Evolutionary conservation across 1,284 basidiomycete species (phyloP), one percentile per base, ranked within the genome.

Genomic region (Pulveroboletus sp.): DNA sequence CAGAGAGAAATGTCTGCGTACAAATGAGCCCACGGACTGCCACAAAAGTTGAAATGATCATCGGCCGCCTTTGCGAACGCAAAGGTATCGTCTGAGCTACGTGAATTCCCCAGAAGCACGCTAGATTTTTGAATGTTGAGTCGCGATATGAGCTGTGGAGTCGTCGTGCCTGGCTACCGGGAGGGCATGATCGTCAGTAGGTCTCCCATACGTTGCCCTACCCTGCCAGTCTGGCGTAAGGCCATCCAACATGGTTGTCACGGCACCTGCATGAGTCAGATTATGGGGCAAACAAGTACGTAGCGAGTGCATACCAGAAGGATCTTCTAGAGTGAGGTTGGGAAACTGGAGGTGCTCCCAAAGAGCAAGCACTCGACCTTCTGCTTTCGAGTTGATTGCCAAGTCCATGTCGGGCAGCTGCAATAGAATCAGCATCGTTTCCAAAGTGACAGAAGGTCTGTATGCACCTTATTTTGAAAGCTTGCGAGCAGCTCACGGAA

Each of bases 1-100:
- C 95, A 20, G 91, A 92, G 82, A 96, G 98, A 74, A 96, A 97
- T 94, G 94, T 10, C 94, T 97, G 94, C 43, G 82, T 81, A 68
- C 89, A 88, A n/a, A 65, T 90, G 93, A 29, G 90, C 86, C 75
- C 91, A 89, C 0, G 95, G 94, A 43, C 85, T 79, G 28, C 78
- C 71, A 74, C 95, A 98, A 66, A 91, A 95, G 66, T 95, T 86
- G 61, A 84, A 81, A 20, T 79, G 76, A 56, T 84, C 79, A 48
- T 90, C 86, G 2, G 87, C 84, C 8, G 72, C 74, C 54, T 74
- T 71, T 20, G 77, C 75, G 70, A 92, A 96, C 7, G 65, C 66
- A 67, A 90, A 89, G 59, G 85, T 85, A 38, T 81, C 75, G 48
- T 79, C 81, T 9, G 65, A 57, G 15, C 38, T 33, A 57, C 58